Conservation (phyloP, 2,329 filamentous ascomycete species). For the Beauveria varroae region DNA sequence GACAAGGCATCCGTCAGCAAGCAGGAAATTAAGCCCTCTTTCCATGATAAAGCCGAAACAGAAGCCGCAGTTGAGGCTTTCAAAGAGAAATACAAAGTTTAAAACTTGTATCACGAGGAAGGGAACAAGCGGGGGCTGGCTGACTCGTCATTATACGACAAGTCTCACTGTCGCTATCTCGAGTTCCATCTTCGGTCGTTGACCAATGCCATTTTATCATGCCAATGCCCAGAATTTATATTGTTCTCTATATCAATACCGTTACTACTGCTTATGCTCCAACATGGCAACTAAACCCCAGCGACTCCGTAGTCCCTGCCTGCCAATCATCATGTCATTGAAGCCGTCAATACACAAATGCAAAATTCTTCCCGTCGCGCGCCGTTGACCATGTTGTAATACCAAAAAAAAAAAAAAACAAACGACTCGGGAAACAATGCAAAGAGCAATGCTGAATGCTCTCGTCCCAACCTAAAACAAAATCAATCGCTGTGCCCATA, state of each 20-base stretch:
- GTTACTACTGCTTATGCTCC: background rate
- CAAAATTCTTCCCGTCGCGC: background rate
- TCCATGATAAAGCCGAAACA: no score
- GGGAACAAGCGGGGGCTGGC: no score
- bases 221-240: constrained; percentile 2
- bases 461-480: background rate
- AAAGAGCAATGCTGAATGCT: background rate
- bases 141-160: no score
- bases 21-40: no score
- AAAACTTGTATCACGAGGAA: no score
- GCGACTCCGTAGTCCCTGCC: background rate
- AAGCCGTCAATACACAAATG: background rate
- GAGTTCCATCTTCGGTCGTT: no score
- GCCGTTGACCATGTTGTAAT: background rate
- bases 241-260: constrained; percentile 1
- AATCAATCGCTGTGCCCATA: constrained; percentile 7
- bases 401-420: background rate
- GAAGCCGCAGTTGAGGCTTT: no score
- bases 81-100: no score
- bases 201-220: background rate
- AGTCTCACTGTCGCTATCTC: no score
- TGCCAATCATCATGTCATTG: background rate
- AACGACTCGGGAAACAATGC: background rate
- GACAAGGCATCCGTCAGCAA: no score
- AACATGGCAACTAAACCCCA: background rate